Evolutionary conservation across 2,329 filamentous ascomycete species (phyloP), one percentile per base, ranked within the genome.

Genomic region (Ophiostoma quercus): DNA sequence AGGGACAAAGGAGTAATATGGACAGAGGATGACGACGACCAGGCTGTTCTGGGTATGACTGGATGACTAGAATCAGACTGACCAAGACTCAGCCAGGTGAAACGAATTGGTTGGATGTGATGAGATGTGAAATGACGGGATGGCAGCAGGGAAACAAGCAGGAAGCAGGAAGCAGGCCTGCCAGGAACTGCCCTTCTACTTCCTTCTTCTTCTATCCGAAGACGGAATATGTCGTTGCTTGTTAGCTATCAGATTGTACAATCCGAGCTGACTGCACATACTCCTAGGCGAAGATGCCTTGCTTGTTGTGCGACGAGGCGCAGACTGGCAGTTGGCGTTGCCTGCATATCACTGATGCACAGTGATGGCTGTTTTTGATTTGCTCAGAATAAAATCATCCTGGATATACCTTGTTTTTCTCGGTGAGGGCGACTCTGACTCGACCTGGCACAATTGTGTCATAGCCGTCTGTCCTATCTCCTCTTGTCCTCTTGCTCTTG

Each of bases 51-150:
- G 34, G 34, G 34, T 8, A 8, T 47, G 16, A 47, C 43, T 34
- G 8, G 43, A 47, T 16, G 16, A 47, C 43, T 22, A 14, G 9
- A 57, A 16, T 57, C 22, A 39, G 39, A 5, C 51, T 22, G 51
- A 25, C 9, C 22, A 57, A 12, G 51, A 57, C 51, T 57, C 34
- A 34, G 34, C 34, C 8, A 22, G 51, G 51, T 25, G 51, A 57
- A 25, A 57, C 51, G 8, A 22, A 57, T 34, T 57, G 51, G 51
- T 57, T 57, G 51, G 51, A 25, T 57, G 51, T 14, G 51, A 57
- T 57, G 51, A 25, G 51, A 57, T 57, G 51, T 57, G 51, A 25
- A n/a, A 57, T 57, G 51, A 57, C 51, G 51, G 51, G 22, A 57
- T 57, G 51, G 22, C n/a, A 57, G 22, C 16, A 47, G 43, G 43